phyloP scores from a whole-genome alignment of 441 rosid genomes.

The Arabidopsis hybrid region DNA sequence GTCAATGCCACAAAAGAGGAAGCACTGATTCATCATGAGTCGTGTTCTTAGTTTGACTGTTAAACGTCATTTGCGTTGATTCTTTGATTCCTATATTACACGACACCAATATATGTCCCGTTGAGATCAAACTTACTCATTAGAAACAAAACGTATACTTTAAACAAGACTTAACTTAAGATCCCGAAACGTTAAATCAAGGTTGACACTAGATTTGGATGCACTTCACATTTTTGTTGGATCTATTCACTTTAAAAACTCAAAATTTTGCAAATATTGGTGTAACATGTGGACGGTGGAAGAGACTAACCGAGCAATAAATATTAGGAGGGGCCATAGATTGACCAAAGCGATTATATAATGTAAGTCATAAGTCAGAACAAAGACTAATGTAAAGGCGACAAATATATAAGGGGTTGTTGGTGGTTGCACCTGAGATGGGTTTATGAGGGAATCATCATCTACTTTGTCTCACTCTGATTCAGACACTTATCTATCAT shows the following conservation, averaged over 20 bases:
- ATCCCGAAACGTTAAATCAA: conserved; percentile 1
- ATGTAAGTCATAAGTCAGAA: neutral
- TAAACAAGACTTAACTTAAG: neutral
- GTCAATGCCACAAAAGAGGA: conserved; percentile 48
- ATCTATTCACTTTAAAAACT: conserved; percentile 13
- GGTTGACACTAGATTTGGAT: conserved; percentile 31
- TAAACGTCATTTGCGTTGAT: conserved; percentile 39
- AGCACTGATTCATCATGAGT: conserved; percentile 31
- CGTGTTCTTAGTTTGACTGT: conserved; percentile 31
- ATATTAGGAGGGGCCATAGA: conserved; percentile 38
- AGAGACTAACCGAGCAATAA: conserved; percentile 28
- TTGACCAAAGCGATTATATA: conserved; percentile 37
- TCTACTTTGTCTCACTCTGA: conserved; percentile 34
- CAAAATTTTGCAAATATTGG: neutral
- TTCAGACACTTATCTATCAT: conserved; percentile 40
- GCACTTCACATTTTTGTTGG: conserved; percentile 11
- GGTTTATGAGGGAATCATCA: conserved; percentile 34
- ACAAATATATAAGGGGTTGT: conserved; percentile 37
- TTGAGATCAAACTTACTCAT: conserved; percentile 18
- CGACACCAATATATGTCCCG: conserved; percentile 27
- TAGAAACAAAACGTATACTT: conserved; percentile 28
- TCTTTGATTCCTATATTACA: conserved; percentile 31
- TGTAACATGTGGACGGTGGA: conserved; percentile 46
- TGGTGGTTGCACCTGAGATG: conserved; percentile 45
- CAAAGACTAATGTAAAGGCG: conserved; percentile 35